Evolutionary conservation across 2,329 filamentous ascomycete species (phyloP).

Genomic region (Penicillium concentricum): DNA sequence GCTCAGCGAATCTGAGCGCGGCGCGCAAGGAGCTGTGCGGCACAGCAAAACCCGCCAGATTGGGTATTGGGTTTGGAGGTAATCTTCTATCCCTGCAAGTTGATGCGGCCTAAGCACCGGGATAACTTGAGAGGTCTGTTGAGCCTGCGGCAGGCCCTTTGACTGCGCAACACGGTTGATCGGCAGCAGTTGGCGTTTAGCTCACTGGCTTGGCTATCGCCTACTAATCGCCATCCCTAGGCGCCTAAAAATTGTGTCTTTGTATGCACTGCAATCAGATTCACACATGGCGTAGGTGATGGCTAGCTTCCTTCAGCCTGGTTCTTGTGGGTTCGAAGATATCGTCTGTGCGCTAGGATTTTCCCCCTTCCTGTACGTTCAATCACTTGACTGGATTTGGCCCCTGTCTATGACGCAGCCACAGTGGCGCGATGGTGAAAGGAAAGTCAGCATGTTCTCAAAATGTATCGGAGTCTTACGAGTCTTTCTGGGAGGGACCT

Average conservation of each 20-base stretch:
- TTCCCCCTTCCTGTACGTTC: background rate
- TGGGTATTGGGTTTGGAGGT: conserved; percentile 17
- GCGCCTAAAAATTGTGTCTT: conserved; percentile 21
- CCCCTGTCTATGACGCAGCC: conserved; percentile 17
- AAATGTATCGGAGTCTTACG: background rate
- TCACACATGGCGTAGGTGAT: background rate
- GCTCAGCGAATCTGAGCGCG: conserved; percentile 13
- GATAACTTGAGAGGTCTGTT: background rate
- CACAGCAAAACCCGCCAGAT: conserved; percentile 14
- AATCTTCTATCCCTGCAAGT: conserved; percentile 9
- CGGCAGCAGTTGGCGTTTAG: conserved; percentile 15
- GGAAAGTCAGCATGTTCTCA: background rate
- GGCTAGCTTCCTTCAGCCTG: background rate
- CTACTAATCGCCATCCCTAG: conserved; percentile 18
- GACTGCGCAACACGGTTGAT: conserved; percentile 12
- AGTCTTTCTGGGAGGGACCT: background rate
- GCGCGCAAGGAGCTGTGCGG: conserved; percentile 13
- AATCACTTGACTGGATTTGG: conserved; percentile 16
- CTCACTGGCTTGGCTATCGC: conserved; percentile 9
- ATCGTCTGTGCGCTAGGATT: conserved; percentile 15
- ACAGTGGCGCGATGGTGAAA: conserved; percentile 7
- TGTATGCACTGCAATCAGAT: conserved; percentile 9
- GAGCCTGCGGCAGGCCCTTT: conserved; percentile 1
- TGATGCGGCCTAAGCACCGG: conserved; percentile 11
- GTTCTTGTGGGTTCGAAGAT: background rate